A percentile compares a stretch with the other conserved stretches of the same genome.
These are phyloP conservation scores for Candida michaelii DNA, from an alignment of 805 yeast species.

Conservation along the genomic window DNA sequence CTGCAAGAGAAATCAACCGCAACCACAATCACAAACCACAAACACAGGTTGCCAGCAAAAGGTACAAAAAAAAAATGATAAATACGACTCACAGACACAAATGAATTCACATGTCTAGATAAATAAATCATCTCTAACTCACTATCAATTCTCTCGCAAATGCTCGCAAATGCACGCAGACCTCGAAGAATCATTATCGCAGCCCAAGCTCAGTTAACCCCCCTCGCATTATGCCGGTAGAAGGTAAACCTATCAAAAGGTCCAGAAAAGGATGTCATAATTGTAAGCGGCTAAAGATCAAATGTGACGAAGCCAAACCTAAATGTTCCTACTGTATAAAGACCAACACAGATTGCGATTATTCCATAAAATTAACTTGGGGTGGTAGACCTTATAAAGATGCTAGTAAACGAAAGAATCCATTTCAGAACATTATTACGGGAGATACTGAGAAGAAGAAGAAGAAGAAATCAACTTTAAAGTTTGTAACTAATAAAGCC, in stretches of 20 bases:
- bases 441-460: background rate
- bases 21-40: no score
- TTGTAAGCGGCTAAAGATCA: conserved; percentile 61
- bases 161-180: no score
- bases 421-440: conserved; percentile 3
- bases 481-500: background rate
- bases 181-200: no score
- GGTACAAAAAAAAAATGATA: no score
- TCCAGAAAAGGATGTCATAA: conserved; percentile 56
- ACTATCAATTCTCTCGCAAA: no score
- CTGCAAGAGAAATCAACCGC: no score
- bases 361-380: conserved; percentile 64
- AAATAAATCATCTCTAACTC: no score
- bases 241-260: conserved; percentile 12
- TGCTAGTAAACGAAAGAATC: conserved; percentile 31
- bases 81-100: no score
- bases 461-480: background rate
- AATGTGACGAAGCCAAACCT: conserved; percentile 72
- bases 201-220: no score
- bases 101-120: no score
- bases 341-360: conserved; percentile 54
- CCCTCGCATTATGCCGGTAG: conserved; percentile 1
- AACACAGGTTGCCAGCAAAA: no score
- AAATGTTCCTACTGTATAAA: conserved; percentile 56
- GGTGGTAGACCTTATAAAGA: conserved; percentile 68